Percentiles rank a stretch among this genome's conserved stretches.
phyloP scores from a whole-genome alignment of 2,329 filamentous ascomycete species.

The Raffaelea arxii region DNA sequence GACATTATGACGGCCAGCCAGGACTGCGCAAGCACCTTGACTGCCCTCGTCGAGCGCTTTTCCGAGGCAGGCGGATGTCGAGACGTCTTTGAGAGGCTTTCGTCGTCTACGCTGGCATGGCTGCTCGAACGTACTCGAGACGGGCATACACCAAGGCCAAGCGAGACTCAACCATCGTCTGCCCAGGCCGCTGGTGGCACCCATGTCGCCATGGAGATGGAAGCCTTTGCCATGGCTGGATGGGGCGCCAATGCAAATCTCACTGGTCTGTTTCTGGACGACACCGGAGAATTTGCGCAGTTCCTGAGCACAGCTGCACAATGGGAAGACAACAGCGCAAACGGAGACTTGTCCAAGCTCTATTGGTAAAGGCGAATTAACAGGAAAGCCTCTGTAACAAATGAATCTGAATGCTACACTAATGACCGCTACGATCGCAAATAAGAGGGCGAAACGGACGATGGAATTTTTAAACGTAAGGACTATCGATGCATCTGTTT shows the following conservation, averaged over 20 bases:
- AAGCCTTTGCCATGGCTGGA: background rate
- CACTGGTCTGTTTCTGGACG: background rate
- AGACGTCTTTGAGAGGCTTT: constrained; percentile 19
- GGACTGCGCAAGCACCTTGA: constrained; percentile 20
- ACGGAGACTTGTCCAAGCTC: background rate
- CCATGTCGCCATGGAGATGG: background rate
- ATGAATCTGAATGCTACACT: too few species aligned
- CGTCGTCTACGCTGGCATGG: constrained; percentile 19
- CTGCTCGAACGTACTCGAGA: constrained; percentile 1
- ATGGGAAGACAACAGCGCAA: background rate
- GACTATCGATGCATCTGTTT: too few species aligned
- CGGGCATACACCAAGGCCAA: background rate
- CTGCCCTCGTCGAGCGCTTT: constrained; percentile 22
- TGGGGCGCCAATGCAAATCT: background rate
- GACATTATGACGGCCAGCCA: constrained; percentile 18
- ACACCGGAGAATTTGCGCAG: background rate
- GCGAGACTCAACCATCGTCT: background rate
- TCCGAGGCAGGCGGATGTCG: constrained; percentile 20
- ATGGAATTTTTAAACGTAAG: too few species aligned
- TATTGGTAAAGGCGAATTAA: background rate
- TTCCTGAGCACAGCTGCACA: background rate
- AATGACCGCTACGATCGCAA: too few species aligned
- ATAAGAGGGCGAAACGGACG: too few species aligned
- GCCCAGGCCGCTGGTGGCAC: background rate
- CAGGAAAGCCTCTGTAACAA: too few species aligned